Conservation (phyloP, 2,329 filamentous ascomycete genomes). For the Akanthomyces muscarius region DNA sequence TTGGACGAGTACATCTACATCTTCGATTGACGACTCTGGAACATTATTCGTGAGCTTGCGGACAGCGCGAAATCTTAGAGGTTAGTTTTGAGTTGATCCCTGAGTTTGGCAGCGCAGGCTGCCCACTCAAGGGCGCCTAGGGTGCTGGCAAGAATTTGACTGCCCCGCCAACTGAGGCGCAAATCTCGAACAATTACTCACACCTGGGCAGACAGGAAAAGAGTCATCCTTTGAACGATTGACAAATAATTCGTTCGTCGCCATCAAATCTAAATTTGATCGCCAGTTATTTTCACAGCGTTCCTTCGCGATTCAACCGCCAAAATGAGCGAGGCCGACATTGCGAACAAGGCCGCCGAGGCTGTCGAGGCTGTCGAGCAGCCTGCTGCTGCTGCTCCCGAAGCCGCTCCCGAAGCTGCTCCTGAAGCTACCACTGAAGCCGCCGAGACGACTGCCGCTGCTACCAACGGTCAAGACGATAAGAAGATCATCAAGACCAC, state of each 20-base stretch:
- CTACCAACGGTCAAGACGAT: slow-evolving; percentile 21
- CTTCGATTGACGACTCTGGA: neutral
- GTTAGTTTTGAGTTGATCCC: neutral
- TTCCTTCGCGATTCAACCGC: neutral
- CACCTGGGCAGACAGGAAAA: neutral
- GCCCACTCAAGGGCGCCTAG: neutral
- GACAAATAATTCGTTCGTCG: neutral
- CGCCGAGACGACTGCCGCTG: slow-evolving; percentile 17
- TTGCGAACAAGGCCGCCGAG: slow-evolving; percentile 34
- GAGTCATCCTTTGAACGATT: neutral
- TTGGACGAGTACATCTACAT: neutral
- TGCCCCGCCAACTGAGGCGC: slow-evolving; percentile 13
- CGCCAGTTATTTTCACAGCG: neutral
- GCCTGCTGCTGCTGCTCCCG: slow-evolving; percentile 30
- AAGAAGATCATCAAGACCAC: slow-evolving; percentile 43
- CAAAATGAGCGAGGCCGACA: slow-evolving; percentile 18
- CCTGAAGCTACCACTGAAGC: slow-evolving; percentile 26
- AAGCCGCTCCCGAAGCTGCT: slow-evolving; percentile 39
- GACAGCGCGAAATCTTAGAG: neutral
- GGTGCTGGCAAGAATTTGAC: neutral
- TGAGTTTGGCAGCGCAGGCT: neutral
- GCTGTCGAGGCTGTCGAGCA: slow-evolving; percentile 51
- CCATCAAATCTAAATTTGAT: neutral
- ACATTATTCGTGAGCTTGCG: neutral
- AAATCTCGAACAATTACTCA: slow-evolving; percentile 17